A percentile compares a stretch with the other conserved stretches of the same genome.
Conservation (phyloP, 495 filamentous ascomycete species). For the Neurospora tetraspora region DNA sequence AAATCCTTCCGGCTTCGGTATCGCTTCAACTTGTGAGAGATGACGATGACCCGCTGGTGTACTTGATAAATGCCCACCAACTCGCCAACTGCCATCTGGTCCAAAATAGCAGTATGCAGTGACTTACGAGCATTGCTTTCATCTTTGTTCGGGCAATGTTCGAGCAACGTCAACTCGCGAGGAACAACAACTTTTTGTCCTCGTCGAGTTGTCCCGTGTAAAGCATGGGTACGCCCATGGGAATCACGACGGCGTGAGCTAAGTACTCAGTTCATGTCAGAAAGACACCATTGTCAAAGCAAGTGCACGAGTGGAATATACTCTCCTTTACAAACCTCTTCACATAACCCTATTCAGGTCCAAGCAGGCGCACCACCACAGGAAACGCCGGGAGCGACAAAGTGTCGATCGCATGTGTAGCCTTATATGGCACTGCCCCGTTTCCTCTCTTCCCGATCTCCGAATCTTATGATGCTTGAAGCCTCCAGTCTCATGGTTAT, state of each 20-base stretch:
- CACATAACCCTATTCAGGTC: background rate
- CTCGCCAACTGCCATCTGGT: background rate
- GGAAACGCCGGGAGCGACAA: background rate
- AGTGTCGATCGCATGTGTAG: background rate
- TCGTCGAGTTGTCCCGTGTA: background rate
- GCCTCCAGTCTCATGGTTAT: no score
- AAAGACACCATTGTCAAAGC: background rate
- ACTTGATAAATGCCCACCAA: background rate
- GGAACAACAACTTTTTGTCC: background rate
- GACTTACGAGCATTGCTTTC: background rate
- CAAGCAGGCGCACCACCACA: background rate
- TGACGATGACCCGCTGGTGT: background rate
- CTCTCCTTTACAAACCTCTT: background rate
- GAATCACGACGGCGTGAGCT: background rate
- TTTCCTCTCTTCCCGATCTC: background rate
- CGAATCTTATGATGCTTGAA: no score
- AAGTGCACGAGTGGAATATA: background rate
- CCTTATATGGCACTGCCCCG: background rate
- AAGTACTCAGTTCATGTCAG: background rate
- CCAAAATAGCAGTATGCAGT: background rate
- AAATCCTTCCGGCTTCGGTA: background rate
- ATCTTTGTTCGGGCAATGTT: background rate
- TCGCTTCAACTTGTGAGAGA: background rate
- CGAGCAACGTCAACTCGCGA: background rate
- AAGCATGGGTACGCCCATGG: background rate